Percentiles rank a stretch among this genome's conserved stretches.
Evolutionary conservation across 495 filamentous ascomycete species (phyloP).

Genomic region (Aeminium ludgeri): DNA sequence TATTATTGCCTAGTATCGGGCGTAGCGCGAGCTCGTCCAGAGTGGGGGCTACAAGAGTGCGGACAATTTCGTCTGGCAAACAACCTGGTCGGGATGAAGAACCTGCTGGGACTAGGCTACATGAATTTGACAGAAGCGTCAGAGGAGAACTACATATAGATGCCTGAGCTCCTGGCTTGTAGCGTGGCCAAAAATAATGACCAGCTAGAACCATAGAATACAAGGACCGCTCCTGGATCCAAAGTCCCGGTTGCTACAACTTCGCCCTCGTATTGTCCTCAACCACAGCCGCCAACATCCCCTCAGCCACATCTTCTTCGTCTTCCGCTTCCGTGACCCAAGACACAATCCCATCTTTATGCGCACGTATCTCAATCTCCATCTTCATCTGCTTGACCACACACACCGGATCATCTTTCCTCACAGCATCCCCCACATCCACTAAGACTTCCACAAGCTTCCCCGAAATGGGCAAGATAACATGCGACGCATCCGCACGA

Average conservation of each 20-base stretch:
- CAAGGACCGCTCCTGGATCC: neutral
- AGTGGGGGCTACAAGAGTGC: no score
- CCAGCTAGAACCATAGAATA: no score
- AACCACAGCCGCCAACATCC: conserved; percentile 37
- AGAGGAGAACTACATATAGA: no score
- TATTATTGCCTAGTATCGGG: no score
- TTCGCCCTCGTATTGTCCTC: conserved; percentile 23
- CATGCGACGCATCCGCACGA: conserved; percentile 33
- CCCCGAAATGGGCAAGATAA: conserved; percentile 41
- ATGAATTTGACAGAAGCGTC: no score
- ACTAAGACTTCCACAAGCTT: conserved; percentile 43
- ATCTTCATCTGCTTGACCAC: conserved; percentile 55
- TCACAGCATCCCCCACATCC: conserved; percentile 34
- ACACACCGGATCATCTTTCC: conserved; percentile 38
- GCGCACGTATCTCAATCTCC: conserved; percentile 42
- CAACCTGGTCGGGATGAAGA: no score
- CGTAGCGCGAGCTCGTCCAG: no score
- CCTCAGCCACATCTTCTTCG: conserved; percentile 44
- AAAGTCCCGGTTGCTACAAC: conserved; percentile 2
- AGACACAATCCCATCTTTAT: conserved; percentile 30
- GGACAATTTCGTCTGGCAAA: no score
- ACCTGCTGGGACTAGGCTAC: no score
- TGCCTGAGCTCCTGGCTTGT: no score
- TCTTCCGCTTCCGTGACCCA: conserved; percentile 44
- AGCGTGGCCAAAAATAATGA: no score